A percentile compares a stretch with the other conserved stretches of the same genome.
phyloP scores from a whole-genome alignment of 2,329 filamentous ascomycete species.

The Pseudocercospora vitis region DNA sequence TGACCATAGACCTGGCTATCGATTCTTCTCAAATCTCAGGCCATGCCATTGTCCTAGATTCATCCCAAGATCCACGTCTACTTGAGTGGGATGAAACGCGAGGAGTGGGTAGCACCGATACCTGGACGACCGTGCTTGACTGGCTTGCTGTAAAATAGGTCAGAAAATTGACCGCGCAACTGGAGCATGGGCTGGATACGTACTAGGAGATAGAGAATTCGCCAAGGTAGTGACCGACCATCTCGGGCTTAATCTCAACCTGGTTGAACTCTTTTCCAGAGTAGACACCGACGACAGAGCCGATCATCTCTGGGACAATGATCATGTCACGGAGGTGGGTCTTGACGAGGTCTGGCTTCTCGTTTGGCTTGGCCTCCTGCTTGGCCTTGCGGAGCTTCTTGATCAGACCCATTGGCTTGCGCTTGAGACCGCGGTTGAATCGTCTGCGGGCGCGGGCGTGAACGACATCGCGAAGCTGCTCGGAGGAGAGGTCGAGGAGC shows the following conservation, averaged over 20 bases:
- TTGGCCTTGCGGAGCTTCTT: conserved; percentile 99
- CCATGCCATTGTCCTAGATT: conserved; percentile 11
- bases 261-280: conserved; percentile 99
- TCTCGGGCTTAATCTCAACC: conserved; percentile 99
- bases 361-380: conserved; percentile 98
- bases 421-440: conserved; percentile 99
- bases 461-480: conserved; percentile 98
- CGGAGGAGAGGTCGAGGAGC: conserved; percentile 97
- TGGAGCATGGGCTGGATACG: conserved; percentile 45
- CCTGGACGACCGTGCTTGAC: conserved; percentile 99
- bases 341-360: conserved; percentile 99
- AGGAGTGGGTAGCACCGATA: conserved; percentile 99
- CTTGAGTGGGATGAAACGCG: conserved; percentile 99
- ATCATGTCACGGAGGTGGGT: conserved; percentile 99
- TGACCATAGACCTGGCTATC: conserved; percentile 2
- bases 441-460: conserved; percentile 97
- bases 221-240: conserved; percentile 99
- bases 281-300: conserved; percentile 98
- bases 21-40: conserved; percentile 10
- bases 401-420: conserved; percentile 99
- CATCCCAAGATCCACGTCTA: conserved; percentile 50
- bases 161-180: conserved; percentile 42
- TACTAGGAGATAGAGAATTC: conserved; percentile 99
- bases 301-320: conserved; percentile 99
- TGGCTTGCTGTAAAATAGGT: conserved; percentile 73